Conservation (phyloP, 371 early-diverging fungal genomes). For the Mortierella sp. region DNA sequence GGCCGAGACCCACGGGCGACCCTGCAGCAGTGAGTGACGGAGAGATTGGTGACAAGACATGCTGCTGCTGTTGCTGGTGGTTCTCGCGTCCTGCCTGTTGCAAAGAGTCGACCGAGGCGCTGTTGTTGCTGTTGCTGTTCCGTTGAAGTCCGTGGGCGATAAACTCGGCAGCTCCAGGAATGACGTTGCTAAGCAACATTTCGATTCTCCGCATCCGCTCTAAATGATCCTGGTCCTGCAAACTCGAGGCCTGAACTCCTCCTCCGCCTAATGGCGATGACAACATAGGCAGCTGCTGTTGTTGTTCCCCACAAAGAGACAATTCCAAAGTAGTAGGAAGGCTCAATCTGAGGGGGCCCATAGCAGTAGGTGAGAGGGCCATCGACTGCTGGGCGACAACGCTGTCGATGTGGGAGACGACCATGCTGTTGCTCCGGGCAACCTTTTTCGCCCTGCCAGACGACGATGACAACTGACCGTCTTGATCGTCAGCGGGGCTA, state of each 20-base stretch:
- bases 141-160: slow-evolving; percentile 21
- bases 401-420: background rate
- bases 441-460: background rate
- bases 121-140: background rate
- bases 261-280: no score
- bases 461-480: background rate
- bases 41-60: background rate
- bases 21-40: background rate
- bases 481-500: background rate
- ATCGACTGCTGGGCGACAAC: background rate
- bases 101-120: background rate
- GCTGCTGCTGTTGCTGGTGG: slow-evolving; percentile 1
- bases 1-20: background rate
- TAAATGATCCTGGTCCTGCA: slow-evolving; percentile 48
- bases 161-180: slow-evolving; percentile 51
- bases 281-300: background rate
- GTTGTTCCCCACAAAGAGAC: background rate
- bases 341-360: background rate
- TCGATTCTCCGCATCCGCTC: slow-evolving; percentile 49
- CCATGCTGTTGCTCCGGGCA: background rate
- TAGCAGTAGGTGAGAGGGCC: background rate
- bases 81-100: background rate
- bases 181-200: slow-evolving; percentile 31
- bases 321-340: background rate
- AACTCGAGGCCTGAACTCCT: background rate